phyloP scores from a whole-genome alignment of 2,329 filamentous ascomycete species.

The Botrytis porri region DNA sequence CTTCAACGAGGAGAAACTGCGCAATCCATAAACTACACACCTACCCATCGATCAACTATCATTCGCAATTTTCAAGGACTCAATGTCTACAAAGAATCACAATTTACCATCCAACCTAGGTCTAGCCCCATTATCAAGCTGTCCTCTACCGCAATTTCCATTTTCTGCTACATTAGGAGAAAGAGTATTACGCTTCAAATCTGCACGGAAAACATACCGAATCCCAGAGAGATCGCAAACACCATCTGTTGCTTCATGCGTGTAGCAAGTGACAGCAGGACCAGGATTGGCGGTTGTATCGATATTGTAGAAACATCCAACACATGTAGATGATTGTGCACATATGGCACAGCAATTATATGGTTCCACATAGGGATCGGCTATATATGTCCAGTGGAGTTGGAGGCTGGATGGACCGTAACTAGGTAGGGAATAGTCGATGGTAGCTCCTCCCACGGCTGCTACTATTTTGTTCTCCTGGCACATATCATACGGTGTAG shows the following conservation, averaged over 20 bases:
- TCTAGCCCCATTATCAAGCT: neutral
- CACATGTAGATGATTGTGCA: neutral
- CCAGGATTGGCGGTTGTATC: neutral
- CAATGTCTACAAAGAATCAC: neutral
- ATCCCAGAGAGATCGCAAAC: neutral
- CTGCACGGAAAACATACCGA: neutral
- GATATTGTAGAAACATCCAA: neutral
- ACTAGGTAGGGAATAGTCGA: neutral
- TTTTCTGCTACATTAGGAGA: neutral
- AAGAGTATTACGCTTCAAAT: neutral
- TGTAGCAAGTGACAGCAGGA: neutral
- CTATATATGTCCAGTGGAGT: neutral
- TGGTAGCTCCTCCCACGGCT: neutral
- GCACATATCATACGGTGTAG: neutral
- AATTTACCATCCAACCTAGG: neutral
- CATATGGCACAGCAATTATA: neutral
- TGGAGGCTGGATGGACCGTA: neutral
- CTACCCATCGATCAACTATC: neutral
- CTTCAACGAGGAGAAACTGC: neutral
- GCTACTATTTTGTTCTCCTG: neutral
- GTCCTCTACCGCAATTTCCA: neutral
- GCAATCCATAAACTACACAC: accelerated
- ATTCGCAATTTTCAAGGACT: neutral
- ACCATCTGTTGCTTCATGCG: neutral
- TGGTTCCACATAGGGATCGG: neutral